Base-by-base conservation (phyloP, 768 basidiomycete species). In the Plicaturopsis crispa region DNA sequence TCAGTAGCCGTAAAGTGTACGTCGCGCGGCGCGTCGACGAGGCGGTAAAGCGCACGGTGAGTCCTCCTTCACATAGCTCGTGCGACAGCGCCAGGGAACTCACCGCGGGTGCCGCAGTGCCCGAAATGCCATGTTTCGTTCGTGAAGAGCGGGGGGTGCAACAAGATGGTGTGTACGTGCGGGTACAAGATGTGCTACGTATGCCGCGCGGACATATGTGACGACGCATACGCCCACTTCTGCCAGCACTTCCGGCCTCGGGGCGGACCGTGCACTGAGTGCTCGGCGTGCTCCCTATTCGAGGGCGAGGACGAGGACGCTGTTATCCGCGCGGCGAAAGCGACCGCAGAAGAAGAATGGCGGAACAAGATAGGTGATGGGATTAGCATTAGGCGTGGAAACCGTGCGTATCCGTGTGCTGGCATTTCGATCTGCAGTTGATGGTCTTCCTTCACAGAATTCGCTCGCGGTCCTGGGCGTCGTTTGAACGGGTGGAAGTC, bases 101-200 rank as follows among this genome's bases (percentile, higher is more conserved):
- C n/a, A n/a, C n/a, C n/a, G n/a, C n/a, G n/a, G n/a, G 7, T 33
- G 11, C n/a, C 3, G 14, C 35, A 42, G 38, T 47, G 46, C 32
- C 46, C 46, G 13, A 24, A 45, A 22, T 47, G 46, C 26, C 24
- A 31, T 5, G 32, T 17, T 16, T 31, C 46, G 6, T 47, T 47
- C 26, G 43, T 47, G 10, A 47, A 47, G 44, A 26, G 21, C n/a
- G 44, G 39, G 19, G 46, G 46, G 13, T 47, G 46, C 31, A 47
- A 47, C 35, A 44, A 41, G 39, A 45, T 47, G 38, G 28, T 28
- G 12, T 47, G 46, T 31, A 34, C 31, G 10, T 47, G 46, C 24
- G 46, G 46, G 6, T 44, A 39, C 18, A 32, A 21, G n/a, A 47
- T 47, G 46, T 47, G 46, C 28, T 47, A 41, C 39, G 20, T 41